These are phyloP conservation scores for Plasmodium malariae DNA, from an alignment of 169 alveolate species.

Conservation along the genomic window DNA sequence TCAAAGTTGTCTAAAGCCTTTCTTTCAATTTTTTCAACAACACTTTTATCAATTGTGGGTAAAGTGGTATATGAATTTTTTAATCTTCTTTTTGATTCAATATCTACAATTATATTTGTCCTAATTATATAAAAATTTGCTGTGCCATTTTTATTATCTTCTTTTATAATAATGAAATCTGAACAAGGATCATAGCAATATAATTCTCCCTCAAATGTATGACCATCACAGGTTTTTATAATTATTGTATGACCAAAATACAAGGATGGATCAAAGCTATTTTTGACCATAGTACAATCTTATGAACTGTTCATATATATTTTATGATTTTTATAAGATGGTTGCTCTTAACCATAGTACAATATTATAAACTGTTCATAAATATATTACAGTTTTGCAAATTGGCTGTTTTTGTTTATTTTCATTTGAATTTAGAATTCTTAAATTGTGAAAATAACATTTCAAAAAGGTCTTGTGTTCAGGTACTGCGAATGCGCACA, in stretches of 20 bases:
- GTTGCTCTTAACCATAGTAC: too few species aligned
- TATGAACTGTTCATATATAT: neutral
- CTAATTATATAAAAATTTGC: constrained; percentile 51
- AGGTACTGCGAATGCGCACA: neutral
- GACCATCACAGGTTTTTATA: constrained; percentile 39
- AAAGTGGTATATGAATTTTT: constrained; percentile 18
- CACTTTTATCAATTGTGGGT: constrained; percentile 25
- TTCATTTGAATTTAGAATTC: neutral
- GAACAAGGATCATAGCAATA: constrained; percentile 44
- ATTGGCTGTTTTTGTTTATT: neutral
- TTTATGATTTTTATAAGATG: neutral
- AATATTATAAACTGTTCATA: neutral
- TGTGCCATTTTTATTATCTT: constrained; percentile 53
- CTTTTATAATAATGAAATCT: constrained; percentile 35
- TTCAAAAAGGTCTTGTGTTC: neutral
- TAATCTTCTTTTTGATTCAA: constrained; percentile 23
- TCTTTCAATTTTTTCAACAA: constrained; percentile 56
- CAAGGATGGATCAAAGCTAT: constrained; percentile 43
- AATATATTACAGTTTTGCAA: neutral
- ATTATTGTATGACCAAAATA: constrained; percentile 38
- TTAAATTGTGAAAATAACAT: constrained; percentile 6
- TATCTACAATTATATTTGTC: constrained; percentile 31
- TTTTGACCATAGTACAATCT: constrained; percentile 47
- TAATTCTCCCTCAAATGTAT: constrained; percentile 56
- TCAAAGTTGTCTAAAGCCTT: constrained; percentile 45